These are phyloP conservation scores for Serpula lacrymans DNA, from an alignment of 768 basidiomycete species.

Conservation along the genomic window DNA sequence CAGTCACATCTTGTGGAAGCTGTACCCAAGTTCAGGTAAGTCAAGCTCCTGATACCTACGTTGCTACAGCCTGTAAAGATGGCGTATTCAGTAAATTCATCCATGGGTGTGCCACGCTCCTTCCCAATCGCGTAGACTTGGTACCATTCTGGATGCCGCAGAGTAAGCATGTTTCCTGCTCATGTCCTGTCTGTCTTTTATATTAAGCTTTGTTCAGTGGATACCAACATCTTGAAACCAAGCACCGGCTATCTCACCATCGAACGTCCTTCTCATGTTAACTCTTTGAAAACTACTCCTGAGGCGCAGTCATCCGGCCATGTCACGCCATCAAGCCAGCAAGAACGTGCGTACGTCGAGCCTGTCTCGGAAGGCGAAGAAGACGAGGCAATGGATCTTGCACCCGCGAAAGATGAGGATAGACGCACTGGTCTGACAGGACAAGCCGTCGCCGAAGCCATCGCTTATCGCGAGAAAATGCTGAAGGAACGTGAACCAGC, in stretches of 20 bases:
- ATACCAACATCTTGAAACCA: conserved; percentile 92
- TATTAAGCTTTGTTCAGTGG: conserved; percentile 53
- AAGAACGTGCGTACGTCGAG: conserved; percentile 60
- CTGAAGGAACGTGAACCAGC: conserved; percentile 46
- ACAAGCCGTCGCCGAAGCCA: conserved; percentile 76
- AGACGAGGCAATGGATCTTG: conserved; percentile 67
- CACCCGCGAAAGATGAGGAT: conserved; percentile 77
- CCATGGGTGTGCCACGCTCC: conserved; percentile 90
- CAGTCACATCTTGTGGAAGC: conserved; percentile 94
- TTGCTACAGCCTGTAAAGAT: no score
- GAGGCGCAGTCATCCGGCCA: conserved; percentile 41
- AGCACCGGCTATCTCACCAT: conserved; percentile 76
- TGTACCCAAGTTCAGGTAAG: conserved; percentile 93
- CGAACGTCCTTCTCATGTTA: conserved; percentile 59
- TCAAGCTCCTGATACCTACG: conserved; percentile 2
- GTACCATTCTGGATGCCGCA: conserved; percentile 99
- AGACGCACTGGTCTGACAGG: conserved; percentile 73
- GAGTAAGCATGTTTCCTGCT: conserved; percentile 45
- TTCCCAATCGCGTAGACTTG: conserved; percentile 90
- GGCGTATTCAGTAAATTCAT: conserved; percentile 73
- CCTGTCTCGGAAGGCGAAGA: conserved; percentile 96
- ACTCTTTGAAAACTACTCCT: conserved; percentile 46
- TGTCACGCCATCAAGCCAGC: conserved; percentile 39
- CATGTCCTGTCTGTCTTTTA: conserved; percentile 2
- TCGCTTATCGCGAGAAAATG: conserved; percentile 81